Evolutionary conservation across 1,284 basidiomycete species (phyloP).

Genomic region (Sanghuangporus sanghuang): DNA sequence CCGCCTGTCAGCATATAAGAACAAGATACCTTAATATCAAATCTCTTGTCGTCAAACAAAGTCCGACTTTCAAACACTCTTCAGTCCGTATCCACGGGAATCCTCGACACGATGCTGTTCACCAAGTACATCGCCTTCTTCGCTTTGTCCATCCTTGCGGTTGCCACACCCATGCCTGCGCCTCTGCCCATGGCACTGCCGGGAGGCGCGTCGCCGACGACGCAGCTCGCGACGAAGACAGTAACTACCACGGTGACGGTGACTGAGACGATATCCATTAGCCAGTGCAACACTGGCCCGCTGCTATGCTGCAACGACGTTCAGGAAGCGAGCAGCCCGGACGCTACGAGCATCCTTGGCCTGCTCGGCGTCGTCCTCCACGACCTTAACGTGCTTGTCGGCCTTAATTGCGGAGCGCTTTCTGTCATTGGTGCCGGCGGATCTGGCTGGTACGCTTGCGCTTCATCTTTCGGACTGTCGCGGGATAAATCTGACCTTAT

Average conservation of each 20-base stretch:
- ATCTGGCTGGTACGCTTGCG: not conserved
- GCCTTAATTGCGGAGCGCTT: conserved; percentile 14
- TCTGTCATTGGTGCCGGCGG: conserved; percentile 1
- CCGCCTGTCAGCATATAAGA: not conserved
- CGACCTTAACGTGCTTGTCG: conserved; percentile 8
- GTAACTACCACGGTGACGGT: conserved; percentile 23
- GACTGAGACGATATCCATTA: conserved; percentile 1
- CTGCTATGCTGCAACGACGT: conserved; percentile 18
- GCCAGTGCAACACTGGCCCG: conserved; percentile 15
- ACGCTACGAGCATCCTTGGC: not conserved
- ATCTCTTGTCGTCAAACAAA: not conserved
- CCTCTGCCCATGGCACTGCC: not conserved
- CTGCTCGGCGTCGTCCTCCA: conserved; percentile 12
- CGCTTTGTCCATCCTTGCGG: conserved; percentile 11
- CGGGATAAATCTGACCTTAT: not conserved
- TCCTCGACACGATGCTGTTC: not conserved
- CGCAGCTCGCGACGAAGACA: not conserved
- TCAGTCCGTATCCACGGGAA: not conserved
- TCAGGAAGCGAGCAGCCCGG: not conserved
- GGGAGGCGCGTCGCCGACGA: not conserved
- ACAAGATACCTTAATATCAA: not conserved
- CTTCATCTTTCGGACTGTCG: not conserved
- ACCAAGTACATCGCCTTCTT: not conserved
- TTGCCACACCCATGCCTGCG: conserved; percentile 5
- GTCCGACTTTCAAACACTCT: not conserved